phyloP scores from a whole-genome alignment of 345 rosid species.

The Gossypium australe region DNA sequence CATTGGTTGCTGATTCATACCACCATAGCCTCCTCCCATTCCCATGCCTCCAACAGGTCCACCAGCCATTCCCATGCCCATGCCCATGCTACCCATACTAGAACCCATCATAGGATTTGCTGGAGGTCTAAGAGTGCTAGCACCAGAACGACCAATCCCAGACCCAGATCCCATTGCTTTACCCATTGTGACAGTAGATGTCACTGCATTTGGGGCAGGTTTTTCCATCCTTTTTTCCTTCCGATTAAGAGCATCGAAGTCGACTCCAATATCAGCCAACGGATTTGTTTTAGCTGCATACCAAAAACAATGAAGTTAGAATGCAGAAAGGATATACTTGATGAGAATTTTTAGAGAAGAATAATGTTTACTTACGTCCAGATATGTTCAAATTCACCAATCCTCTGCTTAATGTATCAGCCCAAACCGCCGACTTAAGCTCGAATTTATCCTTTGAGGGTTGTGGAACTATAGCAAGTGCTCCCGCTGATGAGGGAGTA shows the following conservation, averaged over 20 bases:
- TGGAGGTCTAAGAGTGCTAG: slow-evolving; percentile 44
- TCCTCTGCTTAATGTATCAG: slow-evolving; percentile 90
- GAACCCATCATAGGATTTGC: slow-evolving; percentile 54
- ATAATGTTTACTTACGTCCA: slow-evolving; percentile 60
- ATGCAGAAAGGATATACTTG: not conserved
- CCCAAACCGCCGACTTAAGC: slow-evolving; percentile 91
- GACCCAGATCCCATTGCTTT: slow-evolving; percentile 98
- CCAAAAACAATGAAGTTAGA: slow-evolving; percentile 2
- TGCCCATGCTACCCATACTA: slow-evolving; percentile 45
- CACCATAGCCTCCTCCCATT: slow-evolving; percentile 15
- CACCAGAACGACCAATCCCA: slow-evolving; percentile 86
- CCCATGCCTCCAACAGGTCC: slow-evolving; percentile 44
- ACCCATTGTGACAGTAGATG: slow-evolving; percentile 86
- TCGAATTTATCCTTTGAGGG: slow-evolving; percentile 80
- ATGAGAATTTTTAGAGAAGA: not conserved
- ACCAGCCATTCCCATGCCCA: slow-evolving; percentile 38
- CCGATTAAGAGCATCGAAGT: slow-evolving; percentile 86
- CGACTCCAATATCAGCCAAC: slow-evolving; percentile 81
- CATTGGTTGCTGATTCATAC: slow-evolving; percentile 26
- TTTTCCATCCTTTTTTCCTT: slow-evolving; percentile 87
- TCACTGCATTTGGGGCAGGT: slow-evolving; percentile 44
- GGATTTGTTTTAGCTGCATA: slow-evolving; percentile 89
- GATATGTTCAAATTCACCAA: slow-evolving; percentile 91
- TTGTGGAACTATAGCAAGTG: slow-evolving; percentile 63
- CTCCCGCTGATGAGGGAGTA: slow-evolving; percentile 50